phyloP scores from a whole-genome alignment of 208 protist genomes.

The Acanthamoeba culbertsoni region DNA sequence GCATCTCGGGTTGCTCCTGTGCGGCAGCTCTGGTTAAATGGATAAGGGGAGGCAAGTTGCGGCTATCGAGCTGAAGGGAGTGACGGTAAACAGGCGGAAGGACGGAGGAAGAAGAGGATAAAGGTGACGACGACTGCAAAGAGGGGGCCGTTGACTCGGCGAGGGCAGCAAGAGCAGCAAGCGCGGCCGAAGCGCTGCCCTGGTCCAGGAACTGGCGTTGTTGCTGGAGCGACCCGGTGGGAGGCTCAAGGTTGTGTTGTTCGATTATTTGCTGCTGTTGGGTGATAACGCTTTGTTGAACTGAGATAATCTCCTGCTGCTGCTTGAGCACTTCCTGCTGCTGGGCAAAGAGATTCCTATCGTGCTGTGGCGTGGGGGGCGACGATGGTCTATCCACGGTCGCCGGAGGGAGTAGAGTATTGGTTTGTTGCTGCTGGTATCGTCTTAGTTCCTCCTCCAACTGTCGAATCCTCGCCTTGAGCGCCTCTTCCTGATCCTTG shows the following conservation, averaged over 20 bases:
- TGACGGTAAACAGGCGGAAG: neutral
- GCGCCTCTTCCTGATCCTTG: neutral
- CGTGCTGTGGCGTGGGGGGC: neutral
- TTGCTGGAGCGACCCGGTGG: neutral
- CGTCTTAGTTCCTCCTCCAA: neutral
- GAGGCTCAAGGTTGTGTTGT: neutral
- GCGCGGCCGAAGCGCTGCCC: neutral
- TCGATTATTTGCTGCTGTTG: conserved; percentile 3
- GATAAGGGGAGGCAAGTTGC: neutral
- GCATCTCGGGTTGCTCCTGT: neutral
- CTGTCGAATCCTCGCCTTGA: neutral
- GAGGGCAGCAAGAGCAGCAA: neutral
- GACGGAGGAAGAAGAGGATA: neutral
- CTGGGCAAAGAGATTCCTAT: neutral
- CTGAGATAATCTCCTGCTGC: conserved; percentile 30
- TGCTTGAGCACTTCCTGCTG: conserved; percentile 43
- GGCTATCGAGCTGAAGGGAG: neutral
- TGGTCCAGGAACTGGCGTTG: neutral
- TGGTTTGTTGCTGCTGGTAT: no score
- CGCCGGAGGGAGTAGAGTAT: no score
- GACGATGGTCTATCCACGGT: neutral
- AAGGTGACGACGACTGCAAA: neutral
- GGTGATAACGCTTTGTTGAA: neutral
- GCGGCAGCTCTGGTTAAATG: neutral
- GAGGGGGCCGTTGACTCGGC: neutral